A percentile compares a stretch with the other conserved stretches of the same genome.
Evolutionary conservation across 176 grass and related monocot genomes (phyloP).

Genomic region (Juncus inflexus): DNA sequence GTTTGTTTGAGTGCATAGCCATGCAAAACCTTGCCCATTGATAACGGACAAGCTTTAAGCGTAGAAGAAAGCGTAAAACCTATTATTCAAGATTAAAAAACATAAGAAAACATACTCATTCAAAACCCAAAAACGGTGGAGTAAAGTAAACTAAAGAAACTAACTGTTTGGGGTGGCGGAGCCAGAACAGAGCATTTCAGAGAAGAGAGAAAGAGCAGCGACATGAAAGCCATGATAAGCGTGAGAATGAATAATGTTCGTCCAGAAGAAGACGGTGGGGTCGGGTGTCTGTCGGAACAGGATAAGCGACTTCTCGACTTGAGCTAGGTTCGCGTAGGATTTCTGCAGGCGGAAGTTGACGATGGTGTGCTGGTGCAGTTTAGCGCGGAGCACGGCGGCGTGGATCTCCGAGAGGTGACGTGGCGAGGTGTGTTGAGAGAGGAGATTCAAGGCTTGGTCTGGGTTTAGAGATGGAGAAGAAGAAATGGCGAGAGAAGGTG

Average conservation of each 20-base stretch:
- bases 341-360: conserved; percentile 76
- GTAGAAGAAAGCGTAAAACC: conserved; percentile 56
- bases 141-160: conserved; percentile 5
- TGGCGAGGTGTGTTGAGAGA: conserved; percentile 37
- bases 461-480: conserved; percentile 21
- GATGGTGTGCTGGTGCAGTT: conserved; percentile 39
- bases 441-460: conserved; percentile 38
- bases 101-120: not conserved
- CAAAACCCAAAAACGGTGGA: not conserved
- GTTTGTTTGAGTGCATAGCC: conserved; percentile 64
- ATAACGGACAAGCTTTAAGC: conserved; percentile 53
- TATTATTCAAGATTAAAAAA: conserved; percentile 7
- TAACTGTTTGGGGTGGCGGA: conserved; percentile 49
- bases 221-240: conserved; percentile 46
- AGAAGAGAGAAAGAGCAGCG: conserved; percentile 59
- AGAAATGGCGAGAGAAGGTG: conserved; percentile 25
- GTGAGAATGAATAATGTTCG: conserved; percentile 69
- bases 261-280: conserved; percentile 68
- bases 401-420: conserved; percentile 57
- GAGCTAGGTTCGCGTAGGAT: conserved; percentile 50
- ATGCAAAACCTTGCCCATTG: conserved; percentile 59
- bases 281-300: conserved; percentile 52
- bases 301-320: conserved; percentile 39
- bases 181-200: conserved; percentile 52
- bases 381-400: conserved; percentile 47